phyloP scores from a whole-genome alignment of 345 rosid species.

The Dovyalis caffra region DNA sequence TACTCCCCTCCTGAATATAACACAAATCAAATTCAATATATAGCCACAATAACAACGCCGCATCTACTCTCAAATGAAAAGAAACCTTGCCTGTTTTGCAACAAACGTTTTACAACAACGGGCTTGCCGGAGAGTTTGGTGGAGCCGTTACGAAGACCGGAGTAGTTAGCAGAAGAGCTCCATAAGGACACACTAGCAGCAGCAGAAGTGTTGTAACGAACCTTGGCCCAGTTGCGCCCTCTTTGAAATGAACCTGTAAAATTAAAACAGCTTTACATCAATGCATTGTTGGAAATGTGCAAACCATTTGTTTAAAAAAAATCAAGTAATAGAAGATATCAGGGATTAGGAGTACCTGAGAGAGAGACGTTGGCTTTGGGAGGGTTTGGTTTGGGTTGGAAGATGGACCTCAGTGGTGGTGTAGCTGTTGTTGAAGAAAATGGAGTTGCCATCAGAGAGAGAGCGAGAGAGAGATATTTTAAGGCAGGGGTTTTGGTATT shows the following conservation, averaged over 20 bases:
- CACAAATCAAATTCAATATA: slow-evolving; percentile 1
- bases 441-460: slow-evolving; percentile 50
- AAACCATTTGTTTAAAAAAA: neutral
- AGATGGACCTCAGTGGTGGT: slow-evolving; percentile 28
- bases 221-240: slow-evolving; percentile 20
- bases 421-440: slow-evolving; percentile 33
- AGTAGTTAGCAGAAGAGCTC: slow-evolving; percentile 37
- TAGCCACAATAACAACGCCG: neutral
- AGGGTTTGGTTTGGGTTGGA: slow-evolving; percentile 38
- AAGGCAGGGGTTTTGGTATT: neutral
- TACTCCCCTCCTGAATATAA: slow-evolving; percentile 42
- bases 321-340: neutral
- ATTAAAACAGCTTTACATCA: neutral
- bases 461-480: too few relatives aligned
- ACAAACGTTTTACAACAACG: slow-evolving; percentile 34
- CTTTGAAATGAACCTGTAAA: slow-evolving; percentile 41
- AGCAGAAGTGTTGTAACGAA: slow-evolving; percentile 12
- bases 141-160: slow-evolving; percentile 23
- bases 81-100: slow-evolving; percentile 47
- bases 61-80: neutral
- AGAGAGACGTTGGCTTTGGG: slow-evolving; percentile 38
- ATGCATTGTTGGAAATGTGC: neutral
- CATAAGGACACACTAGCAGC: slow-evolving; percentile 19
- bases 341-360: slow-evolving; percentile 32
- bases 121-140: slow-evolving; percentile 25